phyloP scores from a whole-genome alignment of 257 asterid genomes.

The Cynanchum wilfordii region DNA sequence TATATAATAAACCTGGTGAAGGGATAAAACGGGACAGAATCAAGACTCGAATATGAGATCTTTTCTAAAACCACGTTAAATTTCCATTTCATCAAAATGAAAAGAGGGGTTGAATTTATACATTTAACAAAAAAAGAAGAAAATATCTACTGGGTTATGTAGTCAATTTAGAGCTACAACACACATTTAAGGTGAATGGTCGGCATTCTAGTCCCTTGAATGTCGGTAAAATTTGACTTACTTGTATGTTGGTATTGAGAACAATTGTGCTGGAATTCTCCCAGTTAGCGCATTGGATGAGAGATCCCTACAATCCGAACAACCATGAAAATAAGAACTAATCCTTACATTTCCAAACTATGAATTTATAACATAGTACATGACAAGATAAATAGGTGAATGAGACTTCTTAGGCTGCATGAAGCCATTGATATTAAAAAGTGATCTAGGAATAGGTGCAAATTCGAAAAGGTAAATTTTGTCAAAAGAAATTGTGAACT shows the following conservation, averaged over 20 bases:
- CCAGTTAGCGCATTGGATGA: conserved; percentile 73
- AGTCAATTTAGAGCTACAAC: neutral
- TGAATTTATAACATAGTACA: neutral
- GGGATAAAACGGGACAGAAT: neutral
- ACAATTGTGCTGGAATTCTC: conserved; percentile 52
- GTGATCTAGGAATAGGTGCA: conserved; percentile 50
- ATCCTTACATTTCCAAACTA: neutral
- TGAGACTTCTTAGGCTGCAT: conserved; percentile 45
- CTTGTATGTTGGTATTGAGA: conserved; percentile 64
- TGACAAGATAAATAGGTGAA: neutral
- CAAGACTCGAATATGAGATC: too few species aligned
- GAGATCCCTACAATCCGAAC: conserved; percentile 55
- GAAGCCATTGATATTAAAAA: conserved; percentile 43
- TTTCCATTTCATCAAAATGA: too few species aligned
- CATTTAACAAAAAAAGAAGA: neutral
- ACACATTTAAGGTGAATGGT: neutral
- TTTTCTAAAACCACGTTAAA: too few species aligned
- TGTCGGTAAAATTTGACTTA: conserved; percentile 19
- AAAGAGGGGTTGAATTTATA: too few species aligned
- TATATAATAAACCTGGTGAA: neutral
- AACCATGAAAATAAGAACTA: neutral
- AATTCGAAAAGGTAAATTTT: neutral
- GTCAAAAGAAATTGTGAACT: neutral
- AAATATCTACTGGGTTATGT: neutral
- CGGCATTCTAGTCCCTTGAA: neutral